Base-by-base conservation (phyloP, 805 yeast species). In the Metschnikowia sp. region DNA sequence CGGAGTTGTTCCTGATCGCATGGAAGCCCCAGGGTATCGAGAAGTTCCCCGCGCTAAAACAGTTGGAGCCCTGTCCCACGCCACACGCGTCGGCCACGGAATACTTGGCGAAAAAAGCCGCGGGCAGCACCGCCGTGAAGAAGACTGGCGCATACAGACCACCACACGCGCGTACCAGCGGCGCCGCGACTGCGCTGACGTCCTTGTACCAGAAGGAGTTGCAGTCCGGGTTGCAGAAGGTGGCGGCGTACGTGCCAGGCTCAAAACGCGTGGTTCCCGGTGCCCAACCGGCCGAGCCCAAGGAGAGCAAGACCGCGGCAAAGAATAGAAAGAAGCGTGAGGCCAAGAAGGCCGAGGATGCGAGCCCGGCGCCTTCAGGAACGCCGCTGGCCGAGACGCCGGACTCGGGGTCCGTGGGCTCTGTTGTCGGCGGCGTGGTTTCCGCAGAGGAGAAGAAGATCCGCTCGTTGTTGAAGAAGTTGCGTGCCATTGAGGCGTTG, bases 121-220 rank as follows among this genome's bases (percentile, higher is more conserved):
- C 67, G 13, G 59, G 59, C 36, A 57, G 63, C 35, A 59, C 68
- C 9, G 62, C 67, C 7, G 65, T 72, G 15, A 64, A 77, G 45
- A 84, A 91, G 45, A 77, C 81, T 31, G 96, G 97, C 45, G 98
- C 97, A 36, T 94, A 94, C 66, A 82, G 96, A 65, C 99, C 99
- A 22, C 99, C 99, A 2, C 97, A 90, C 66, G 96, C 97, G 10
- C 79, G 96, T 65, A 75, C 63, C 45, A 53, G 63, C 22, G 66
- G 68, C 18, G 59, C 54, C 8, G 48, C 68, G 3, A 59, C 70
- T 4, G 60, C 72, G 10, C 64, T 76, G 35, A 75, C 82, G 47
- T 71, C 86, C 5, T 68, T 82, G 54, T 81, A 81, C 53, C 84
- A 83, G 61, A 76, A 75, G 64, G 87, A 82, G 64, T 56, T 74